A percentile compares a stretch with the other conserved stretches of the same genome.
Conservation (phyloP, 495 filamentous ascomycete genomes). For the Diplogelasinospora grovesii region DNA sequence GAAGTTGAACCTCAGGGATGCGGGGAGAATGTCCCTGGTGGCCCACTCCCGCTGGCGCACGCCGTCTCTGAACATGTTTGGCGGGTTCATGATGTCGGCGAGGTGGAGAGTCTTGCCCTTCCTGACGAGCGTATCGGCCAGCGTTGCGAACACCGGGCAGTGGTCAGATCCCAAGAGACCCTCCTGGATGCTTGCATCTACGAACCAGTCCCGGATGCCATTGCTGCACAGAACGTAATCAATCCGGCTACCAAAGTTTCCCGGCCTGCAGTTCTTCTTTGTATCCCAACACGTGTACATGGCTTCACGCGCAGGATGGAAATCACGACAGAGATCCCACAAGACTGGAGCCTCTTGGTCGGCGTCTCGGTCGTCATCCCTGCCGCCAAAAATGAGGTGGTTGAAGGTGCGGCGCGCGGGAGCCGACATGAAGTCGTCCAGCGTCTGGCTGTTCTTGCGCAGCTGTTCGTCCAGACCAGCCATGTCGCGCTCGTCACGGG, state of each 20-base stretch:
- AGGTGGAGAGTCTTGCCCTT: too few species aligned
- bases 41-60: constrained; percentile 60
- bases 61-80: constrained; percentile 67
- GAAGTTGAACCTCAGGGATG: constrained; percentile 79
- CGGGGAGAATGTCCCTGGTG: constrained; percentile 57
- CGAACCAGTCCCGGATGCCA: constrained; percentile 78
- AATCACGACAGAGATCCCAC: constrained; percentile 79
- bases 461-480: constrained; percentile 63
- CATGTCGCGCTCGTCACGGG: constrained; percentile 64
- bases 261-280: constrained; percentile 62
- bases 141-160: constrained; percentile 67
- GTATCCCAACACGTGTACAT: constrained; percentile 89
- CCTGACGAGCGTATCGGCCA: constrained; percentile 40
- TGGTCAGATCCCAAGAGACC: constrained; percentile 95
- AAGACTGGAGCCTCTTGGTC: constrained; percentile 69
- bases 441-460: constrained; percentile 48
- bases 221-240: constrained; percentile 86
- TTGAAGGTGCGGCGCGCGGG: constrained; percentile 81
- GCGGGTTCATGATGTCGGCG: constrained; percentile 73
- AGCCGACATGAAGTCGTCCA: constrained; percentile 53
- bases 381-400: constrained; percentile 67
- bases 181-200: constrained; percentile 88
- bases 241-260: constrained; percentile 84
- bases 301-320: constrained; percentile 68
- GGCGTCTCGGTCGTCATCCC: constrained; percentile 59